phyloP scores from a whole-genome alignment of 2,329 filamentous ascomycete species.

The Sclerotiophoma versabilis region DNA sequence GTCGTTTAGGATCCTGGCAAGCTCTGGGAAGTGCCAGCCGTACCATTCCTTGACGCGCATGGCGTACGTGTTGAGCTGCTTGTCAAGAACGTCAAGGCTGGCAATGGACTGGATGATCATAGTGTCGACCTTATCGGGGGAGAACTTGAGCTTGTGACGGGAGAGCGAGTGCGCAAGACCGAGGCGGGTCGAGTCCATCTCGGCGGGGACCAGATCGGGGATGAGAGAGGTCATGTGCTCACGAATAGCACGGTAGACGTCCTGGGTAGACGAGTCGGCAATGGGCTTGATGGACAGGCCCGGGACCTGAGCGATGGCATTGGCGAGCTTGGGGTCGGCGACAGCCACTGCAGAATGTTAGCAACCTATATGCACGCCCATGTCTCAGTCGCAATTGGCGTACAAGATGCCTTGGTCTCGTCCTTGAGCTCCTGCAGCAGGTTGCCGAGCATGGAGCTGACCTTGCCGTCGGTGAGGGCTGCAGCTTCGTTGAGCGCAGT shows the following conservation, averaged over 20 bases:
- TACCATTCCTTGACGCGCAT: conserved; percentile 99
- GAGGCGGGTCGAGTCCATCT: conserved; percentile 91
- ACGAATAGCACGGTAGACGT: conserved; percentile 93
- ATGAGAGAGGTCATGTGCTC: conserved; percentile 90
- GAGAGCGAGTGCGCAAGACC: conserved; percentile 97
- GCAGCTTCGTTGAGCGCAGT: conserved; percentile 86
- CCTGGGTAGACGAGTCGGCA: conserved; percentile 80
- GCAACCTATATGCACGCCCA: neutral
- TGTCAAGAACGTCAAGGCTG: conserved; percentile 92
- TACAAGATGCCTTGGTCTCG: conserved; percentile 88
- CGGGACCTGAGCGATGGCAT: conserved; percentile 90
- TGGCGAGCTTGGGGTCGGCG: conserved; percentile 88
- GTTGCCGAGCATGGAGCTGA: conserved; percentile 82
- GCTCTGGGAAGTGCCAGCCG: conserved; percentile 98
- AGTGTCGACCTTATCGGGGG: conserved; percentile 96
- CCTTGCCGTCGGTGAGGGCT: conserved; percentile 85
- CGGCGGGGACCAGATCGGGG: conserved; percentile 82
- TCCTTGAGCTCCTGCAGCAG: conserved; percentile 91
- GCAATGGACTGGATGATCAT: conserved; percentile 98
- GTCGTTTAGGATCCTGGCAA: conserved; percentile 90
- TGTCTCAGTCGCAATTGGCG: neutral
- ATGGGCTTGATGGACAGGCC: conserved; percentile 84
- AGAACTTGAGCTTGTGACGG: conserved; percentile 95
- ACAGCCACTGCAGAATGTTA: conserved; percentile 68
- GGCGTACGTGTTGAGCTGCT: conserved; percentile 97